Evolutionary conservation across 164 flowering plant species (phyloP), one percentile per base, ranked within the genome.

Genomic region (Protea cynaroides): DNA sequence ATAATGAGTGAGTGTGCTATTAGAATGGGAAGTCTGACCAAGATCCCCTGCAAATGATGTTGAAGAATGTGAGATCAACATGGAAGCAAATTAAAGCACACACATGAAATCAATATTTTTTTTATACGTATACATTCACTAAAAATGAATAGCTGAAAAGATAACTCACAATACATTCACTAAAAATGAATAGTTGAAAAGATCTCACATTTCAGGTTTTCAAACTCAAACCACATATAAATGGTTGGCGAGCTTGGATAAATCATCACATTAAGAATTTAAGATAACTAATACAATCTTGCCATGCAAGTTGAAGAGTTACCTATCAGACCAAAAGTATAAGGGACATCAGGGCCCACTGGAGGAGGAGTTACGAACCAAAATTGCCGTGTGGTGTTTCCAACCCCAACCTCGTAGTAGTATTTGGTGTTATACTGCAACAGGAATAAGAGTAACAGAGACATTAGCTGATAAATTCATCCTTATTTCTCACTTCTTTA

Each of bases 1-100:
- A 56, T 89, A 87, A 65, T 87, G 94, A 8, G 80, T 64, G 3
- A 90, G 78, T 22, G 97, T 90, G 12, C 55, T 63, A 61, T 88
- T 86, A 9, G 96, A 88, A 71, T 88, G 80, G 56, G 22, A 75
- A 34, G 84, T 90, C 69, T 90, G 97, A 22, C 96, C 97, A 58
- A 88, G 83, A 78, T 90, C 97, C 71, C 93, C 94, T 87, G 83
- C 61, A 36, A 58, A 62, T 38, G 47, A 46, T 59, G 53, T 22
- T 0, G 14, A 24, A 46, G 0, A 34, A 3, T 29, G 47, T 36
- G 55, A 71, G 70, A 43, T 12, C 59, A 65, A 15, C 34, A 15
- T 25, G 50, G 56, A 19, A 29, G 34, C 34, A 29, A 49, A 5
- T 29, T 29, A 18, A 46, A 22, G 24, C 3, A 19, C 7, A 8